Evolutionary conservation across 169 alveolate genomes (phyloP).

Genomic region (Plasmodium adleri): DNA sequence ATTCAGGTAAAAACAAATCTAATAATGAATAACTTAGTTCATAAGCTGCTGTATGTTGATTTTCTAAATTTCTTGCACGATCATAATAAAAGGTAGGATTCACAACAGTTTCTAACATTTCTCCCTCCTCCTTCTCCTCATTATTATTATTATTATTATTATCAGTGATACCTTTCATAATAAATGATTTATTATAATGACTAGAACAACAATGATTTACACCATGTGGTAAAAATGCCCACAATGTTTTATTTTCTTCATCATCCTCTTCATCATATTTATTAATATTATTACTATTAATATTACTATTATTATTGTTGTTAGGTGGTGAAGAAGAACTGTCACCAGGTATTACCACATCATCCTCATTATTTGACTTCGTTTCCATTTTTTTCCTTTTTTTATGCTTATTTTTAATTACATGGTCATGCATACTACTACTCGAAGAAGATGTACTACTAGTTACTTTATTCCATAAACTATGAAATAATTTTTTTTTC

Average conservation of each 20-base stretch:
- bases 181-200: constrained; percentile 8
- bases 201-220: constrained; percentile 57
- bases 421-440: not conserved
- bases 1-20: constrained; percentile 34
- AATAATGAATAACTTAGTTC: constrained; percentile 41
- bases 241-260: constrained; percentile 33
- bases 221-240: constrained; percentile 76
- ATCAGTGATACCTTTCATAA: not conserved
- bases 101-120: not conserved
- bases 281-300: not conserved
- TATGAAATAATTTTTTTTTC: constrained; percentile 24
- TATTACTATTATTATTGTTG: not conserved
- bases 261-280: constrained; percentile 15
- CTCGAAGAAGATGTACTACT: not conserved
- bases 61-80: constrained; percentile 7
- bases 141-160: not conserved
- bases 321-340: constrained; percentile 4
- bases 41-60: not conserved
- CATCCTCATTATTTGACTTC: not conserved
- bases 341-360: not conserved
- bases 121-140: not conserved
- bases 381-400: constrained; percentile 29
- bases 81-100: constrained; percentile 48
- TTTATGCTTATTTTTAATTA: constrained; percentile 62
- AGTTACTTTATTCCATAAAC: constrained; percentile 71